Percentiles rank a stretch among this genome's conserved stretches.
These are phyloP conservation scores for Dryas integrifolia DNA, from an alignment of 331 rosid genomes.

Conservation along the genomic window DNA sequence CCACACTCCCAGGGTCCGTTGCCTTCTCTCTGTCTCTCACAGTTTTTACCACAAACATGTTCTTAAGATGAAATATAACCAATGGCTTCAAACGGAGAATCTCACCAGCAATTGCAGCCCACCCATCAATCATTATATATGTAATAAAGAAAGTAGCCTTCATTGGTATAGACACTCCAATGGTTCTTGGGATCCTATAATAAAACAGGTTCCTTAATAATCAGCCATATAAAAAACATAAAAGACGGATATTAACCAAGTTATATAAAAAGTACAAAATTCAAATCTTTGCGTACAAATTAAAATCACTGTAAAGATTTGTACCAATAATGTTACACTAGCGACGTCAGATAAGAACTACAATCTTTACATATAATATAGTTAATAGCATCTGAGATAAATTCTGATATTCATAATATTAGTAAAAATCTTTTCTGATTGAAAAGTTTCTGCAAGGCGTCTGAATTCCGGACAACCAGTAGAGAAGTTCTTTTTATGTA, in stretches of 20 bases:
- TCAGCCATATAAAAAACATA: slow-evolving; percentile 1
- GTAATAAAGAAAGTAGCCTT: slow-evolving; percentile 98
- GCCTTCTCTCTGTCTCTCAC: slow-evolving; percentile 90
- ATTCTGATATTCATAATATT: not conserved
- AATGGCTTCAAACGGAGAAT: slow-evolving; percentile 89
- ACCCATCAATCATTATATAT: slow-evolving; percentile 96
- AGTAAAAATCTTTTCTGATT: not conserved
- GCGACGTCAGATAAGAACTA: too few species aligned
- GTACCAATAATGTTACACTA: too few species aligned
- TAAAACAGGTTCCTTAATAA: not conserved
- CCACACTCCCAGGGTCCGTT: slow-evolving; percentile 86
- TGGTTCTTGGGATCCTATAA: slow-evolving; percentile 85
- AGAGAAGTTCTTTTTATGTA: too few species aligned
- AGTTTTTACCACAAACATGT: slow-evolving; percentile 88
- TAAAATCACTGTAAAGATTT: too few species aligned
- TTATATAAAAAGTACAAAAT: too few species aligned
- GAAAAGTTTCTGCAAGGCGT: too few species aligned
- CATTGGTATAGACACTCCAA: slow-evolving; percentile 94
- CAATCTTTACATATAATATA: not conserved
- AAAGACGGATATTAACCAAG: not conserved
- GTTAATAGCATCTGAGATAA: not conserved
- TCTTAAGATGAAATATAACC: slow-evolving; percentile 92
- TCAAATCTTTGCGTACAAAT: too few species aligned
- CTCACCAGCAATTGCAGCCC: slow-evolving; percentile 98
- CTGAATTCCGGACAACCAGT: too few species aligned